These are phyloP conservation scores for Roridomyces roridus DNA, from an alignment of 768 basidiomycete genomes.

Conservation along the genomic window DNA sequence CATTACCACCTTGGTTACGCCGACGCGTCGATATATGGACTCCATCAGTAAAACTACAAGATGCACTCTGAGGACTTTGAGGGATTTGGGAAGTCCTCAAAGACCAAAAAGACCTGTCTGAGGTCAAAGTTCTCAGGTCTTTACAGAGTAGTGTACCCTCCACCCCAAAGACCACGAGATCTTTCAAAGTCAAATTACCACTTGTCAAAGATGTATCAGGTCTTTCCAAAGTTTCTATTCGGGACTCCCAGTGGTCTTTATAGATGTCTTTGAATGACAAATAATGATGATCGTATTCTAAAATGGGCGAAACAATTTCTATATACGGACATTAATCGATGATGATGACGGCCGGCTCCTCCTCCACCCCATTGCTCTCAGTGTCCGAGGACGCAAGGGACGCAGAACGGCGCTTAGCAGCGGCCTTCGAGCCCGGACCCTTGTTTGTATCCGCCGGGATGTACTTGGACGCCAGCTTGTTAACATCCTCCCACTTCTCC, in stretches of 20 bases:
- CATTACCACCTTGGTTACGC: no score
- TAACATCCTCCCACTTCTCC: not conserved
- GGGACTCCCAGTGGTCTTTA: not conserved
- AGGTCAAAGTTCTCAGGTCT: not conserved
- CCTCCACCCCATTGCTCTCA: not conserved
- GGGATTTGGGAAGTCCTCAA: not conserved
- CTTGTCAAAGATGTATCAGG: not conserved
- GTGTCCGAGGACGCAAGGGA: not conserved
- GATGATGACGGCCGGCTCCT: not conserved
- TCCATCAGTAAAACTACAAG: not conserved
- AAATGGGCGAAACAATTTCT: not conserved
- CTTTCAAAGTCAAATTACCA: no score
- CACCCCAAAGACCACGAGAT: not conserved
- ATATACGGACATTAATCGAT: not conserved
- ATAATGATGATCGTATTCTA: not conserved
- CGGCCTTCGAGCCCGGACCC: no score
- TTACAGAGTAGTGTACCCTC: not conserved
- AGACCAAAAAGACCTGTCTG: not conserved
- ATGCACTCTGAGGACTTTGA: not conserved
- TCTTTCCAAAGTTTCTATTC: not conserved
- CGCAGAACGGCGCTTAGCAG: not conserved
- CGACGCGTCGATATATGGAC: no score
- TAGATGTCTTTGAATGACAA: not conserved
- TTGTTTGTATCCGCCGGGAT: no score
- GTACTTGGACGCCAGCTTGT: not conserved